Evolutionary conservation across 169 alveolate species (phyloP).

Genomic region (Eimeria necatrix): DNA sequence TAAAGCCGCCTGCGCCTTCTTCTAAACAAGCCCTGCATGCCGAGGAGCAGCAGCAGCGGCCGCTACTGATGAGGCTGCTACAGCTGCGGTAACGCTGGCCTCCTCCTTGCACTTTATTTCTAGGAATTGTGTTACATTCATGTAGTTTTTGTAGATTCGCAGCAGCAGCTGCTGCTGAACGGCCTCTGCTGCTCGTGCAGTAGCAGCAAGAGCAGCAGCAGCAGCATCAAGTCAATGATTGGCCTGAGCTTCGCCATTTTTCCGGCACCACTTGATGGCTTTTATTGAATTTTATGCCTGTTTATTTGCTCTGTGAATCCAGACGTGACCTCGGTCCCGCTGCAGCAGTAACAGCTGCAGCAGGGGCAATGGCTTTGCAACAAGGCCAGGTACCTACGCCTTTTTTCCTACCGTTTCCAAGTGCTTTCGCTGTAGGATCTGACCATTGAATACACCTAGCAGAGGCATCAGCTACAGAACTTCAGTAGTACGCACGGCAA

Average conservation of each 20-base stretch:
- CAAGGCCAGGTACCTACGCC: not conserved
- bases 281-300: not conserved
- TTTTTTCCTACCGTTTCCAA: not conserved
- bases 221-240: slow-evolving; percentile 27
- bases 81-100: not conserved
- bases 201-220: slow-evolving; percentile 4
- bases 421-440: not conserved
- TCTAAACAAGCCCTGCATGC: not conserved
- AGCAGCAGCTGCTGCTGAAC: slow-evolving; percentile 42
- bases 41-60: slow-evolving; percentile 6
- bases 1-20: no score
- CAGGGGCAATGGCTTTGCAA: not conserved
- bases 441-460: not conserved
- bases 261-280: not conserved
- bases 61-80: not conserved
- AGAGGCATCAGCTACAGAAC: not conserved
- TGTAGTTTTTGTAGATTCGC: not conserved
- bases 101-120: not conserved
- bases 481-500: not conserved
- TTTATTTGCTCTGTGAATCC: not conserved
- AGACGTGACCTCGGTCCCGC: not conserved
- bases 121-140: not conserved
- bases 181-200: slow-evolving; percentile 28
- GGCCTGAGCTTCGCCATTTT: not conserved
- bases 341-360: not conserved